phyloP scores from a whole-genome alignment of 1,139 yeast genomes.

The Nakaseomyces uthaithaninus region DNA sequence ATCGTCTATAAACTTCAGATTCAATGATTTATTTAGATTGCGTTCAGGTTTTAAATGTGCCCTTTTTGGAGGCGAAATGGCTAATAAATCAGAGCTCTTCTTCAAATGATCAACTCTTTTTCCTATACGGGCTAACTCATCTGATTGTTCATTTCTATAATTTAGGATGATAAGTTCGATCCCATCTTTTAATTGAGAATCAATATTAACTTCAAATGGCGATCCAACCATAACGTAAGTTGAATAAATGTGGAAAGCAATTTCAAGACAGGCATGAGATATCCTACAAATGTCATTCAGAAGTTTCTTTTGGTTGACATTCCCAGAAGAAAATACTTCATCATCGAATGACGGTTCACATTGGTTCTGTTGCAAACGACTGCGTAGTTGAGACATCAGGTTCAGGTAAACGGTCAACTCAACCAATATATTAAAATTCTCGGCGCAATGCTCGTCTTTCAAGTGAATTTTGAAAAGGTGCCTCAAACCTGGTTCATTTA shows the following conservation, averaged over 20 bases:
- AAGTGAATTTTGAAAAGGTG: slow-evolving; percentile 60
- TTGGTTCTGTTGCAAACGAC: too few relatives aligned
- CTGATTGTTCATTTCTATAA: neutral
- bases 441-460: slow-evolving; percentile 58
- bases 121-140: neutral
- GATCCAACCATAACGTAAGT: slow-evolving; percentile 64
- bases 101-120: neutral
- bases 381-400: slow-evolving; percentile 33
- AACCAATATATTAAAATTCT: slow-evolving; percentile 63
- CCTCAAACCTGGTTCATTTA: slow-evolving; percentile 73
- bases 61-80: neutral
- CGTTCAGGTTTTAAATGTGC: neutral
- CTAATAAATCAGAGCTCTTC: neutral
- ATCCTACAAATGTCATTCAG: neutral
- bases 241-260: slow-evolving; percentile 56
- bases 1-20: slow-evolving; percentile 22
- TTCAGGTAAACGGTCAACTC: slow-evolving; percentile 44
- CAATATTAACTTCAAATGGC: slow-evolving; percentile 65
- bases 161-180: slow-evolving; percentile 26
- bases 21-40: slow-evolving; percentile 7
- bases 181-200: slow-evolving; percentile 45
- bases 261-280: slow-evolving; percentile 38
- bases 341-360: slow-evolving; percentile 19
- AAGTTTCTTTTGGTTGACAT: neutral
- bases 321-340: slow-evolving; percentile 38